Conservation (phyloP, 2,329 filamentous ascomycete genomes). For the Aureobasidium subglaciale region DNA sequence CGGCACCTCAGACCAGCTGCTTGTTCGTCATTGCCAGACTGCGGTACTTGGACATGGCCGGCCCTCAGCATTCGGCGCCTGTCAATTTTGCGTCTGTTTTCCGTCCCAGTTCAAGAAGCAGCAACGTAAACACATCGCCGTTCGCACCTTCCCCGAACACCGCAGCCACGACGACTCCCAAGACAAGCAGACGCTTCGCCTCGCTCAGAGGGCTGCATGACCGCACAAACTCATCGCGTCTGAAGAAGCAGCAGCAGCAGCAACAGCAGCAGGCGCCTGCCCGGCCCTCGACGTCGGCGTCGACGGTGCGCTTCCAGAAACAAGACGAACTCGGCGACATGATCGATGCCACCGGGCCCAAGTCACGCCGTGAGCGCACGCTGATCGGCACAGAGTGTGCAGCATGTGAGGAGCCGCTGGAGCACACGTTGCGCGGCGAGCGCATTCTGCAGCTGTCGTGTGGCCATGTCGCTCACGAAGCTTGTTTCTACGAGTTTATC, state of each 20-base stretch:
- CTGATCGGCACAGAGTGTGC: constrained; percentile 93
- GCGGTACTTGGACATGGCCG: background rate
- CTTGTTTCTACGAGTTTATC: constrained; percentile 98
- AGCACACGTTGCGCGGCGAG: constrained; percentile 90
- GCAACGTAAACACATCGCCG: background rate
- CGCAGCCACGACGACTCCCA: background rate
- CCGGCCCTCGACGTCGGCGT: background rate
- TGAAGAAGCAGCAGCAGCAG: constrained; percentile 9
- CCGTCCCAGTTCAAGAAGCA: background rate
- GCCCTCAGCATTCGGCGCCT: constrained; percentile 8
- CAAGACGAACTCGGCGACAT: constrained; percentile 25
- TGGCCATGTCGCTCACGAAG: constrained; percentile 94
- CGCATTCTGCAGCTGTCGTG: constrained; percentile 93
- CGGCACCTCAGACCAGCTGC: constrained; percentile 8
- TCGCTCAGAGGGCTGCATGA: constrained; percentile 12
- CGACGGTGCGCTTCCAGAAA: constrained; percentile 9
- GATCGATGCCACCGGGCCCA: constrained; percentile 26
- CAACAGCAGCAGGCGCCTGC: background rate
- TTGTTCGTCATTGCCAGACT: constrained; percentile 5
- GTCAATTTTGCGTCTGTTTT: background rate
- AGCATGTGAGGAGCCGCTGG: constrained; percentile 91
- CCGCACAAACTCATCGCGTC: background rate
- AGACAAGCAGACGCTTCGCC: constrained; percentile 6
- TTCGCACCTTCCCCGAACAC: background rate
- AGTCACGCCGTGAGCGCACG: constrained; percentile 73